Percentiles rank a stretch among this genome's conserved stretches.
Evolutionary conservation across 129 eudicot species (phyloP).

Genomic region (Oenanthe sinensis): DNA sequence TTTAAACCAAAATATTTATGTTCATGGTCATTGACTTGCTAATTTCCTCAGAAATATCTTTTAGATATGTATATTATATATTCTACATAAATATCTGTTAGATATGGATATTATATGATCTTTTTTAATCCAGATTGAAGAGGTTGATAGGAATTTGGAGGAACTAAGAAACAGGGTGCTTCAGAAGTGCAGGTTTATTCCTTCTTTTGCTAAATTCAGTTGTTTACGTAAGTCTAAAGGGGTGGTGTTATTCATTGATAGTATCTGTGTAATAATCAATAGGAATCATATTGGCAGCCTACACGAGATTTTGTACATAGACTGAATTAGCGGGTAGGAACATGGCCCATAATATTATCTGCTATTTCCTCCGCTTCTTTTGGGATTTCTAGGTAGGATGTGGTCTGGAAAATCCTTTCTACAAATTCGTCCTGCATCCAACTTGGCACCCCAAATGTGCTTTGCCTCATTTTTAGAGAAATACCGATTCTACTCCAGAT

Average conservation of each 20-base stretch:
- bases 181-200: slow-evolving; percentile 70
- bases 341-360: not conserved
- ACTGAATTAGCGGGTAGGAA: not conserved
- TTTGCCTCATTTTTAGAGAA: not conserved
- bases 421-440: not conserved
- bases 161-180: slow-evolving; percentile 47
- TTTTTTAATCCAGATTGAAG: slow-evolving; percentile 45
- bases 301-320: not conserved
- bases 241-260: not conserved
- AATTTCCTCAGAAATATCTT: not conserved
- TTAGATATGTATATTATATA: too few relatives aligned
- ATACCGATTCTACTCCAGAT: not conserved
- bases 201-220: not conserved
- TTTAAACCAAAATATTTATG: not conserved
- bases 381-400: not conserved
- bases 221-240: not conserved
- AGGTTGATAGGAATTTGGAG: slow-evolving; percentile 46
- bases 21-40: not conserved
- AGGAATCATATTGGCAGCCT: not conserved
- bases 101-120: not conserved
- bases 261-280: not conserved
- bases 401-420: not conserved
- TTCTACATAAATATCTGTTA: too few relatives aligned
- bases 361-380: not conserved
- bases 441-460: not conserved